Conservation (phyloP, 495 filamentous ascomycete genomes). For the Xylaria venustula region DNA sequence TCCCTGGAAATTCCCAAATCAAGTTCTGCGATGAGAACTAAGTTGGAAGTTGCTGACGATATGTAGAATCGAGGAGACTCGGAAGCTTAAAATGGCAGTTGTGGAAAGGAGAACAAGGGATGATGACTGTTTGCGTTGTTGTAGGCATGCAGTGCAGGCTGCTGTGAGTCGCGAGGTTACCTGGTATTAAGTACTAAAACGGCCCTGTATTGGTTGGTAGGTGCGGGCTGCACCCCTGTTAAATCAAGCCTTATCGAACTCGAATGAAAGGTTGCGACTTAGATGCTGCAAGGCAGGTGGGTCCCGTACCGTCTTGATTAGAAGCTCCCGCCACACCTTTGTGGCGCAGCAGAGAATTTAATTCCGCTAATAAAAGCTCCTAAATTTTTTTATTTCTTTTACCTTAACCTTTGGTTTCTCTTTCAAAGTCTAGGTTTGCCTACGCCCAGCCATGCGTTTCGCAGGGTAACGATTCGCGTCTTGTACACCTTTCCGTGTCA, state of each 20-base stretch:
- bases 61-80: background rate
- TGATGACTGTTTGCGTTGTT: background rate
- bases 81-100: background rate
- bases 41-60: background rate
- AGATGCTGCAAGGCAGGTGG: no score
- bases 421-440: slow-evolving; percentile 17
- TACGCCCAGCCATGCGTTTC: no score
- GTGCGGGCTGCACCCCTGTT: no score
- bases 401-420: slow-evolving; percentile 23
- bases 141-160: no score
- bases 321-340: slow-evolving; percentile 2
- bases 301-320: no score
- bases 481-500: no score
- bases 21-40: background rate
- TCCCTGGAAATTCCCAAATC: background rate
- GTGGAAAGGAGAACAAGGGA: slow-evolving; percentile 5
- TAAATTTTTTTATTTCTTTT: slow-evolving; percentile 28
- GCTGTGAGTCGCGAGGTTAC: slow-evolving; percentile 1
- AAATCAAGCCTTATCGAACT: no score
- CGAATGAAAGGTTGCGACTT: no score
- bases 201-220: no score
- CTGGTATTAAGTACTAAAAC: background rate
- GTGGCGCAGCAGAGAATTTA: slow-evolving; percentile 6
- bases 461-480: no score
- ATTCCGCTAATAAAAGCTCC: slow-evolving; percentile 21